Evolutionary conservation across 768 basidiomycete species (phyloP).

Genomic region (Tylopilus rubrobrunneus): DNA sequence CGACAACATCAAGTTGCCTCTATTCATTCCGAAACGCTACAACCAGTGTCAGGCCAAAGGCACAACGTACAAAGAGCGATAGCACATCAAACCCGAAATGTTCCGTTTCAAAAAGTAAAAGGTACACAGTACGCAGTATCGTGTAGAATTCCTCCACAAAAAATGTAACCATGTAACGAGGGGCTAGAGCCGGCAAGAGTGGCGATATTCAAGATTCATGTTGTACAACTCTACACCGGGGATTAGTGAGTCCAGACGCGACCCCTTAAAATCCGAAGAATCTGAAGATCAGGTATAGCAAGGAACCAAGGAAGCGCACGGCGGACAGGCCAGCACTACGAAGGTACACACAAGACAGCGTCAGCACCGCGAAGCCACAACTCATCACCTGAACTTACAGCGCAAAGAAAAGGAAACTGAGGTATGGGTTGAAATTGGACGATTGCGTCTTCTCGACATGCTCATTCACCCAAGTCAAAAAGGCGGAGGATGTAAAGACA

Average conservation of each 20-base stretch:
- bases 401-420: slow-evolving; percentile 73
- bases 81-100: neutral
- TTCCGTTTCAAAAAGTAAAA: neutral
- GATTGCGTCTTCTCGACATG: slow-evolving; percentile 50
- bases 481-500: slow-evolving; percentile 72
- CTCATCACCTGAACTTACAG: slow-evolving; percentile 35
- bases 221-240: slow-evolving; percentile 6
- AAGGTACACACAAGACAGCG: neutral
- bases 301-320: slow-evolving; percentile 75
- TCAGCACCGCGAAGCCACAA: slow-evolving; percentile 1
- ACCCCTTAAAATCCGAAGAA: slow-evolving; percentile 54
- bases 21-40: neutral
- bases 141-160: neutral
- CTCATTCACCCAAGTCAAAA: slow-evolving; percentile 64
- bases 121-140: slow-evolving; percentile 15
- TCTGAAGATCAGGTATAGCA: slow-evolving; percentile 74
- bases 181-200: neutral
- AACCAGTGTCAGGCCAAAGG: neutral
- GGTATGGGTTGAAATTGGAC: slow-evolving; percentile 82
- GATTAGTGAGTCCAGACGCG: neutral
- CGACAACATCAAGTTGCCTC: slow-evolving; percentile 10
- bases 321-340: slow-evolving; percentile 73
- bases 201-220: neutral
- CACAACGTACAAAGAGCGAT: slow-evolving; percentile 2
- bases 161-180: slow-evolving; percentile 1